Conservation (phyloP, 1,139 yeast genomes). For the Ogataea hybrid region DNA sequence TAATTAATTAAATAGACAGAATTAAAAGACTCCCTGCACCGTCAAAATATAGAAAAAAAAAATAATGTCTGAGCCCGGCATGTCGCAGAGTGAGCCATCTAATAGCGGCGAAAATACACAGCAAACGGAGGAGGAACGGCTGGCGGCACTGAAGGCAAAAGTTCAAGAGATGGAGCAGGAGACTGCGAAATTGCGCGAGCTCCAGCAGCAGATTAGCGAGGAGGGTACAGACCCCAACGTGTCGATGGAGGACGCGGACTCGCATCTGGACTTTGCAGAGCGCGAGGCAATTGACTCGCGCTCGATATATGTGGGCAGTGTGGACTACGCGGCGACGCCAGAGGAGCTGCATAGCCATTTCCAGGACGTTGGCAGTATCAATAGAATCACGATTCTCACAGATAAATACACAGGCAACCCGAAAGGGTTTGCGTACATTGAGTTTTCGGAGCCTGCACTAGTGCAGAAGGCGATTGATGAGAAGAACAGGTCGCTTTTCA, state of each 20-base stretch:
- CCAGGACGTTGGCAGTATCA: slow-evolving; percentile 49
- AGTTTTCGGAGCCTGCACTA: slow-evolving; percentile 47
- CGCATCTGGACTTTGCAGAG: slow-evolving; percentile 37
- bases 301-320: slow-evolving; percentile 61
- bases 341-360: slow-evolving; percentile 57
- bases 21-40: slow-evolving; percentile 2
- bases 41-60: background rate
- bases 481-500: slow-evolving; percentile 49
- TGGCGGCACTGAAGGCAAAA: slow-evolving; percentile 30
- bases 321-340: slow-evolving; percentile 57
- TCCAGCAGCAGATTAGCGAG: slow-evolving; percentile 44
- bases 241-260: slow-evolving; percentile 8
- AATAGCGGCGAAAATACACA: background rate
- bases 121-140: slow-evolving; percentile 15
- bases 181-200: slow-evolving; percentile 49
- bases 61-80: background rate
- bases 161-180: slow-evolving; percentile 47
- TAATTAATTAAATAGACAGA: background rate
- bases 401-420: slow-evolving; percentile 61
- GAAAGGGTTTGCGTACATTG: slow-evolving; percentile 70
- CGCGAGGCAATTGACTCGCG: slow-evolving; percentile 56
- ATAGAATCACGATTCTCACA: slow-evolving; percentile 57
- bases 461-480: slow-evolving; percentile 50
- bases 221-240: slow-evolving; percentile 8
- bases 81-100: background rate